A percentile compares a stretch with the other conserved stretches of the same genome.
phyloP scores from a whole-genome alignment of 2,329 filamentous ascomycete species.

The Atkinsonella texensis region DNA sequence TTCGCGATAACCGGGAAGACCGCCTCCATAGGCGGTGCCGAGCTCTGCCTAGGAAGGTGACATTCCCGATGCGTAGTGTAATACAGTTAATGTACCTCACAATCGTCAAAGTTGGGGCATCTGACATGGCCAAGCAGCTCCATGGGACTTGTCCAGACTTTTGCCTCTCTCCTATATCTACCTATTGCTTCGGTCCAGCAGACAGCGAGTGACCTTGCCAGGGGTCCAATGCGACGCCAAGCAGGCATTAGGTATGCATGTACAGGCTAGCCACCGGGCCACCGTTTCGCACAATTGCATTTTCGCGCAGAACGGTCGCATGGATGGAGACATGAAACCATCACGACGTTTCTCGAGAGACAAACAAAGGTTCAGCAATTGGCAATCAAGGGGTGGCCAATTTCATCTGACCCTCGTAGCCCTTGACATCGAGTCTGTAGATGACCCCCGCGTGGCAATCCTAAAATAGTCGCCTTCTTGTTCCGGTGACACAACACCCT shows the following conservation, averaged over 20 bases:
- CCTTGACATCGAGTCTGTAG: too few relatives aligned
- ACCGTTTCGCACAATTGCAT: background rate
- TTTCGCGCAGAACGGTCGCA: background rate
- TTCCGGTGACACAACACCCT: background rate
- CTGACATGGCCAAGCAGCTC: background rate
- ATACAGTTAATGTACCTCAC: background rate
- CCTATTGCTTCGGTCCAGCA: background rate
- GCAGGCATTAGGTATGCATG: too few relatives aligned
- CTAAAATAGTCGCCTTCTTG: background rate
- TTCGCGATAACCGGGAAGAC: background rate
- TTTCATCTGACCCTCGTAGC: too few relatives aligned
- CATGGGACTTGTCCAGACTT: background rate
- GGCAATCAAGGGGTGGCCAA: too few relatives aligned
- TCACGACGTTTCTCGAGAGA: too few relatives aligned
- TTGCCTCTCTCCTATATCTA: background rate
- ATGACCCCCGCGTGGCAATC: too few relatives aligned
- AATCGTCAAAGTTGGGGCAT: background rate
- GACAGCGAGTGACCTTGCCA: background rate
- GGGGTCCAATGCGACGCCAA: background rate
- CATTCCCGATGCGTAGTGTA: background rate
- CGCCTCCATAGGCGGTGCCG: background rate
- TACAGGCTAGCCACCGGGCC: background rate
- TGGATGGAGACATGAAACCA: background rate
- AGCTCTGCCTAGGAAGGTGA: conserved; percentile 6
- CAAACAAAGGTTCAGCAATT: too few relatives aligned